Evolutionary conservation across 768 basidiomycete genomes (phyloP).

Genomic region (Ramaria rubella): DNA sequence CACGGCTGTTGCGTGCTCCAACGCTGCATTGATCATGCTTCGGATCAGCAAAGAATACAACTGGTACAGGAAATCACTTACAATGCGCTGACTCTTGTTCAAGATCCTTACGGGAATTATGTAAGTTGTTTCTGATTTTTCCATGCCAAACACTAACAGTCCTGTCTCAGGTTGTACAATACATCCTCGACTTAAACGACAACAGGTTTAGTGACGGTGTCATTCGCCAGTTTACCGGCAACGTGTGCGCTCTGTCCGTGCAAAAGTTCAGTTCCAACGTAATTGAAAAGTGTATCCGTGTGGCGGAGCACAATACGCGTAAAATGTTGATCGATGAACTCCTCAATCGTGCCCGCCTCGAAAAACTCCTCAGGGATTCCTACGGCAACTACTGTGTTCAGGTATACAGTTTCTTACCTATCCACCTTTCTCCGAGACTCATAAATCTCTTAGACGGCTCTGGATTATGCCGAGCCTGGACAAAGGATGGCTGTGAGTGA

Average conservation of each 20-base stretch:
- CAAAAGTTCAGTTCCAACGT: constrained; percentile 99
- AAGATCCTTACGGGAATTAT: constrained; percentile 95
- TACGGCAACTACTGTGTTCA: constrained; percentile 96
- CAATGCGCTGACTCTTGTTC: constrained; percentile 94
- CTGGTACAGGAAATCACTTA: constrained; percentile 98
- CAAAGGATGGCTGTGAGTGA: constrained; percentile 68
- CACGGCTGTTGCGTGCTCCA: constrained; percentile 99
- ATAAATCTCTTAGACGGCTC: constrained; percentile 60
- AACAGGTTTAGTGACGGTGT: constrained; percentile 97
- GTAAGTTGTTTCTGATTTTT: constrained; percentile 34
- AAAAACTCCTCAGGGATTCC: constrained; percentile 93
- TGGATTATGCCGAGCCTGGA: constrained; percentile 94
- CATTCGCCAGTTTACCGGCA: constrained; percentile 95
- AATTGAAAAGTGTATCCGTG: constrained; percentile 92
- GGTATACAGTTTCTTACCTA: constrained; percentile 39
- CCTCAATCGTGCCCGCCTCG: constrained; percentile 87
- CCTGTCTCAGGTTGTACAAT: constrained; percentile 79
- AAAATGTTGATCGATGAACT: constrained; percentile 94
- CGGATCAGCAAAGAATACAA: constrained; percentile 90
- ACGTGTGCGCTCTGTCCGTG: constrained; percentile 94
- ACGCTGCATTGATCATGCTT: constrained; percentile 96
- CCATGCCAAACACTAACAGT: not conserved
- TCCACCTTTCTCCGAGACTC: constrained; percentile 11
- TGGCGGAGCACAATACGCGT: constrained; percentile 90
- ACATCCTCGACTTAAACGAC: constrained; percentile 97